A percentile compares a stretch with the other conserved stretches of the same genome.
Conservation (phyloP, 164 flowering plant species). For the Umbellularia californica region DNA sequence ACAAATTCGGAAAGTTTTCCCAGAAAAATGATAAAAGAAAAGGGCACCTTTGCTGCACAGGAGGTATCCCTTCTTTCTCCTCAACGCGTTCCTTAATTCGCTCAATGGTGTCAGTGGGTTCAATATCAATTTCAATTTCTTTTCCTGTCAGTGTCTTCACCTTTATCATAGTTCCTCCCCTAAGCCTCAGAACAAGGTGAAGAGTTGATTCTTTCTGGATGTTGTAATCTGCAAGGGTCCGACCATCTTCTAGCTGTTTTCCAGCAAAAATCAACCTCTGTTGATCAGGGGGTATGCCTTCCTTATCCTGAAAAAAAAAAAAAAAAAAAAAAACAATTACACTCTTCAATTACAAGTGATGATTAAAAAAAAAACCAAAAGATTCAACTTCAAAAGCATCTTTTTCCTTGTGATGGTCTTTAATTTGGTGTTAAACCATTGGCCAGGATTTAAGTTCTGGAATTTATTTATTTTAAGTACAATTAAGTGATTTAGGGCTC, state of each 20-base stretch:
- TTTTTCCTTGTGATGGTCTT: neutral
- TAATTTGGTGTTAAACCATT: neutral
- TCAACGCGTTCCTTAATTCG: constrained; percentile 38
- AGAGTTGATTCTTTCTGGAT: constrained; percentile 38
- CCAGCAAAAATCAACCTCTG: constrained; percentile 30
- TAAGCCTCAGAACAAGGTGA: constrained; percentile 34
- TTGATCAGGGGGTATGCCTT: constrained; percentile 20
- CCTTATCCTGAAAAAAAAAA: constrained; percentile 12
- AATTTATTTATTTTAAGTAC: too few relatives aligned
- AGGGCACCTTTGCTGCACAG: constrained; percentile 34
- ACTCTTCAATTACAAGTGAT: too few relatives aligned
- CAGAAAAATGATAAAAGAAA: neutral
- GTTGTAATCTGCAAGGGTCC: constrained; percentile 40
- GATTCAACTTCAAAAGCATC: neutral
- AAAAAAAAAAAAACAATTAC: too few relatives aligned
- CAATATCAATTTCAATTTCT: constrained; percentile 38
- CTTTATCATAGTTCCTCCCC: constrained; percentile 40
- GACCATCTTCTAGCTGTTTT: constrained; percentile 37
- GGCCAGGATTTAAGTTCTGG: neutral
- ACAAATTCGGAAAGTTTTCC: neutral
- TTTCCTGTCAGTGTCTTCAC: constrained; percentile 39
- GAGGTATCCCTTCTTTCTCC: constrained; percentile 44
- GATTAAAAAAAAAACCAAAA: too few relatives aligned
- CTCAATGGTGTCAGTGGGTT: constrained; percentile 35
- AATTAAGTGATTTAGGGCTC: neutral